These are phyloP conservation scores for Candida glaebosa DNA, from an alignment of 805 yeast genomes.

Conservation along the genomic window DNA sequence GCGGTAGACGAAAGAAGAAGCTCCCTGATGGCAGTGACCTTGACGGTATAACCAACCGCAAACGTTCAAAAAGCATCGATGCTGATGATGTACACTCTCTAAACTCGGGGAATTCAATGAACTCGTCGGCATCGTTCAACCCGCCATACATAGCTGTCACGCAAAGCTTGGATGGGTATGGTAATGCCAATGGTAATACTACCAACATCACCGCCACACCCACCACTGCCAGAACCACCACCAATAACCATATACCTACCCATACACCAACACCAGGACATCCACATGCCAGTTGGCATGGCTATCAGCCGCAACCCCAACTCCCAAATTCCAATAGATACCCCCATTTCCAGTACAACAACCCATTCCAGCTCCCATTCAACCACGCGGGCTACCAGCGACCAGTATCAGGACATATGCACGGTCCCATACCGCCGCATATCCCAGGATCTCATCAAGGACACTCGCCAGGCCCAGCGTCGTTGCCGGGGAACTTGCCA, in stretches of 20 bases:
- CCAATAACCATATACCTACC: too few species aligned
- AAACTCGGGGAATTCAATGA: neutral
- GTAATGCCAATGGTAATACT: neutral
- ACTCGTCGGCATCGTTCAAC: neutral
- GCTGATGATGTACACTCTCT: neutral
- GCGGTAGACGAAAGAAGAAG: constrained; percentile 48
- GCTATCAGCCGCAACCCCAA: neutral
- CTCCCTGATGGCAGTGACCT: neutral
- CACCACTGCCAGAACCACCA: too few species aligned
- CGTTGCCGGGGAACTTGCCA: neutral
- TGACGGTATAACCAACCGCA: too few species aligned
- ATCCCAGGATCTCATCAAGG: neutral
- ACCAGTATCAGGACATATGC: neutral
- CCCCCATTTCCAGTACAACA: neutral
- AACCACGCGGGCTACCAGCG: neutral
- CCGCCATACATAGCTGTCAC: neutral
- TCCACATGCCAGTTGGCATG: neutral
- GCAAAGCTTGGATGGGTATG: neutral
- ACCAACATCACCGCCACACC: too few species aligned
- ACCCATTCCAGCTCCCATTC: neutral
- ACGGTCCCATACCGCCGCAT: neutral
- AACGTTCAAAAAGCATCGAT: neutral
- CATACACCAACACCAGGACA: too few species aligned
- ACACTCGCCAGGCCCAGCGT: neutral
- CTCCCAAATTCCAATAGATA: neutral